phyloP scores from a whole-genome alignment of 1,284 basidiomycete genomes.

The Puccinia coronata region DNA sequence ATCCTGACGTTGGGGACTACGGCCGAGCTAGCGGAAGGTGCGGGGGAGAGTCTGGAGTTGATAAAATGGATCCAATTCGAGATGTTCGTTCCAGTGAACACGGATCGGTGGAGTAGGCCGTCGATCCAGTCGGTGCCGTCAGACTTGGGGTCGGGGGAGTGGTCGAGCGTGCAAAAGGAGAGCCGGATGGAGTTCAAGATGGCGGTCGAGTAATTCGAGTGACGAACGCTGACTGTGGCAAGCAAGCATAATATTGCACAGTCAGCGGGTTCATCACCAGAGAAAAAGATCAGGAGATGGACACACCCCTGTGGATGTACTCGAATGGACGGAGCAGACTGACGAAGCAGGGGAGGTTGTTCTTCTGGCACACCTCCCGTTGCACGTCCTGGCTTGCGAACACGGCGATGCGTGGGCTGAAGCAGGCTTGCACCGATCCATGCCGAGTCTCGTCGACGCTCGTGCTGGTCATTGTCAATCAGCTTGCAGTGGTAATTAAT shows the following conservation, averaged over 20 bases:
- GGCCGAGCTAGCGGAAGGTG: constrained; percentile 20
- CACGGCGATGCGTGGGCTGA: constrained; percentile 51
- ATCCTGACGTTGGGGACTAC: constrained; percentile 46
- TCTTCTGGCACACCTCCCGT: constrained; percentile 48
- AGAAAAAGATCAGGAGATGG: too few relatives aligned
- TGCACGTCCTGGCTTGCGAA: constrained; percentile 51
- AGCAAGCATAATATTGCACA: too few relatives aligned
- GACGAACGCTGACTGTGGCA: constrained; percentile 47
- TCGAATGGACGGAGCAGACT: constrained; percentile 52
- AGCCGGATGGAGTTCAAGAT: constrained; percentile 27
- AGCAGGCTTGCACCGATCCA: constrained; percentile 44
- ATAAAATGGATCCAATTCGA: constrained; percentile 20
- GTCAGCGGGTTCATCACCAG: too few relatives aligned
- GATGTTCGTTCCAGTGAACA: constrained; percentile 24
- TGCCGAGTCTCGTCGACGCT: background rate
- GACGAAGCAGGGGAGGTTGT: constrained; percentile 51
- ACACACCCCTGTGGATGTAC: constrained; percentile 26
- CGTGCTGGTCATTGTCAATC: background rate
- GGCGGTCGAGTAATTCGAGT: constrained; percentile 38
- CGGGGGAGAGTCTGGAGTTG: background rate
- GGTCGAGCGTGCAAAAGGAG: constrained; percentile 11
- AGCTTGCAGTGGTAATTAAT: background rate
- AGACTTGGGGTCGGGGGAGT: background rate
- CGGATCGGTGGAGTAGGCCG: background rate
- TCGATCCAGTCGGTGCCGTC: constrained; percentile 21